A percentile compares a stretch with the other conserved stretches of the same genome.
phyloP scores from a whole-genome alignment of 331 rosid species.

The Pyrus hybrid region DNA sequence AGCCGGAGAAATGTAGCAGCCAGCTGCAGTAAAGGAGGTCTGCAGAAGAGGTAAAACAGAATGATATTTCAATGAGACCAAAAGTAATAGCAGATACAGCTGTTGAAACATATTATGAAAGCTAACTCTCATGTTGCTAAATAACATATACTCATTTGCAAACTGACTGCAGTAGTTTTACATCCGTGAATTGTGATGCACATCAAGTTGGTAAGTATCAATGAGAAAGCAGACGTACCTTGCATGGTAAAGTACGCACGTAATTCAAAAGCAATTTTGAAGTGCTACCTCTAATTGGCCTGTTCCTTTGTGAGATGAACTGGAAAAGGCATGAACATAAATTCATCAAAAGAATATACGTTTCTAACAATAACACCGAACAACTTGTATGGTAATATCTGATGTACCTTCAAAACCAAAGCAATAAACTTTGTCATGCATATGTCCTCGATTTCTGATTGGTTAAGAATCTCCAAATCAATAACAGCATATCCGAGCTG shows the following conservation, averaged over 20 bases:
- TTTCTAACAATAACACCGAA: neutral
- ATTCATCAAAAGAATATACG: neutral
- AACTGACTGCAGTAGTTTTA: neutral
- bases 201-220: neutral
- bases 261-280: constrained; percentile 62
- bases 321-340: constrained; percentile 21
- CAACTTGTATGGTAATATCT: constrained; percentile 1
- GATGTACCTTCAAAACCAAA: constrained; percentile 62
- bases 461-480: constrained; percentile 55
- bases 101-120: neutral
- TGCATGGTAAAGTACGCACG: constrained; percentile 62
- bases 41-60: constrained; percentile 14
- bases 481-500: constrained; percentile 84
- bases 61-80: neutral
- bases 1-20: constrained; percentile 91
- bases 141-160: neutral
- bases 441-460: constrained; percentile 39
- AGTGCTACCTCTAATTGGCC: constrained; percentile 72
- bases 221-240: constrained; percentile 35
- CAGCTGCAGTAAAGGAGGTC: constrained; percentile 86
- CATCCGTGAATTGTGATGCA: neutral
- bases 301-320: constrained; percentile 88
- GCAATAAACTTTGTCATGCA: constrained; percentile 67
- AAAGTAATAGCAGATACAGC: neutral
- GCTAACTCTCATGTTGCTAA: neutral